Evolutionary conservation across 2,329 filamentous ascomycete genomes (phyloP), one percentile per base, ranked within the genome.

Genomic region (Aspergillus fumigatiaffinis): DNA sequence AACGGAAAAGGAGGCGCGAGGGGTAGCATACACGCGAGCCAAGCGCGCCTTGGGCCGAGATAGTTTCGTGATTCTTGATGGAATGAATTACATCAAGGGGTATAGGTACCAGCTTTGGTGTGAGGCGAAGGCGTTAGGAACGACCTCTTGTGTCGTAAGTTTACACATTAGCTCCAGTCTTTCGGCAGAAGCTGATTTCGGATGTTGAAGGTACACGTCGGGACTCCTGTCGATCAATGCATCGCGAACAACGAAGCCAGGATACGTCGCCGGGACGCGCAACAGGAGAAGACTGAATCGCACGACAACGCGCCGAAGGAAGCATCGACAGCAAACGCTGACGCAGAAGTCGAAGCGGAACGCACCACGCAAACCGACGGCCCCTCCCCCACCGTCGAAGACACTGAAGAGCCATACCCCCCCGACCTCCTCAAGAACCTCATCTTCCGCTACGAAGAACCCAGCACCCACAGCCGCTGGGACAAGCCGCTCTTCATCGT

Each of bases 81-180:
- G 82, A 32, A 78, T 86, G 75, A 87, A 88, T 69, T 87, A 88
- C 70, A 88, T 88, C 74, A 88, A 88, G 71, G 85, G 85, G 21
- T 87, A 84, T 71, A 78, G 85, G 42, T 88, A 88, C 66, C 85
- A 88, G 73, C 71, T 88, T 47, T 87, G 85, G 77, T 88, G 85
- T 67, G 85, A 88, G 69, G 83, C 84, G 28, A 88, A 87, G 71
- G 84, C 84, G 3, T 74, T 83, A 14, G 80, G 81, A 55, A 87
- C 84, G 6, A 80, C 83, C 2, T 85, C 79, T 68, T 87, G 85
- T 65, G 84, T 87, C 62, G 82, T 87, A 71, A 71, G 79, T 72
- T 8, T 47, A 51, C 9, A 14, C 4, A 41, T 23, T 21, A 38
- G 1, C 23, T 10, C 9, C 5, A 3, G 14, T 17, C 14, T 7